Conservation (phyloP, 78 protist genomes). For the Isochrysis galbana region DNA sequence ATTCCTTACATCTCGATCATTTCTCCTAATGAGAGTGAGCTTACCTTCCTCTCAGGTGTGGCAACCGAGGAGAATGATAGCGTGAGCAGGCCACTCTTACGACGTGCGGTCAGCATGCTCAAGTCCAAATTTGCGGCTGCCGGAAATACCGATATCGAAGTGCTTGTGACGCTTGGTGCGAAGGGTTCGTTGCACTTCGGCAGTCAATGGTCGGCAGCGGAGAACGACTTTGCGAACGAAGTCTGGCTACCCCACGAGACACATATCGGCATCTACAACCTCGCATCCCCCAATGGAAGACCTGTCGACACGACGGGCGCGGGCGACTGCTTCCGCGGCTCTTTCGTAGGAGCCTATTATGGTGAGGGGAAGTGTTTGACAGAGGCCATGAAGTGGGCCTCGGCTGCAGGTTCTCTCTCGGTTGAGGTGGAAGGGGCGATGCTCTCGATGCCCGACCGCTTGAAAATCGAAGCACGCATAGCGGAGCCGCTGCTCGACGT, state of each 20-base stretch:
- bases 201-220: background rate
- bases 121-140: background rate
- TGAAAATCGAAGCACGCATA: background rate
- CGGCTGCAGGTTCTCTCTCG: background rate
- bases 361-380: background rate
- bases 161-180: background rate
- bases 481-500: background rate
- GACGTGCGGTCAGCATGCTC: background rate
- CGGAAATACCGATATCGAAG: background rate
- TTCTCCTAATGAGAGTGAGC: background rate
- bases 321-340: slow-evolving; percentile 13
- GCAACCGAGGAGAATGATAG: background rate
- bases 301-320: slow-evolving; percentile 8
- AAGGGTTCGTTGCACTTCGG: background rate
- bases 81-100: background rate
- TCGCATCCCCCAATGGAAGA: background rate
- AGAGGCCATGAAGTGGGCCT: background rate
- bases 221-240: background rate
- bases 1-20: background rate
- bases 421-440: background rate
- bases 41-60: slow-evolving; percentile 2
- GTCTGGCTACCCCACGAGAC: background rate
- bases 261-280: background rate
- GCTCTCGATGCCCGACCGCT: background rate
- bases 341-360: background rate